Conservation (phyloP, 2,329 filamentous ascomycete species). For the Chalara sp. region DNA sequence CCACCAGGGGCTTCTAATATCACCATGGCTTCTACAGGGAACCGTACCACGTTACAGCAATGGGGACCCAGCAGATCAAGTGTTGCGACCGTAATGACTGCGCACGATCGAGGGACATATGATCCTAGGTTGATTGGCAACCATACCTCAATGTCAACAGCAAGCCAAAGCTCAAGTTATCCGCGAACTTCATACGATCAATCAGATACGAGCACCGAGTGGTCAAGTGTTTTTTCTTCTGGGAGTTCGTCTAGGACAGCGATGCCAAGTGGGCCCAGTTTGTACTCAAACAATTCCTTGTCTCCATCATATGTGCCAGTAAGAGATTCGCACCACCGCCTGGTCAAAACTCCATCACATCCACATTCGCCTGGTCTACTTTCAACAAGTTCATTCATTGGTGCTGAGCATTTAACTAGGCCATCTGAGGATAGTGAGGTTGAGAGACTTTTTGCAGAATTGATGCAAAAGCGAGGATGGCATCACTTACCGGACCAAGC, state of each 20-base stretch:
- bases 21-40: constrained; percentile 65
- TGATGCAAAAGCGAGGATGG: constrained; percentile 98
- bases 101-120: constrained; percentile 42
- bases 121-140: neutral
- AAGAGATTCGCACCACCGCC: constrained; percentile 46
- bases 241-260: constrained; percentile 45
- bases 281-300: constrained; percentile 48
- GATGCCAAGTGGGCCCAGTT: constrained; percentile 37
- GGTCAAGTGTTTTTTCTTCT: constrained; percentile 49
- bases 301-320: constrained; percentile 18
- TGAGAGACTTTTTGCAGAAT: constrained; percentile 81
- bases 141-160: neutral
- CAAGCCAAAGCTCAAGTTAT: constrained; percentile 20
- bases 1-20: constrained; percentile 53
- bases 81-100: constrained; percentile 43
- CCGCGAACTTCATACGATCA: constrained; percentile 51
- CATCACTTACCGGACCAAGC: constrained; percentile 95
- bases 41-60: constrained; percentile 66
- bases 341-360: constrained; percentile 41
- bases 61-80: constrained; percentile 58
- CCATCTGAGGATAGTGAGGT: constrained; percentile 77
- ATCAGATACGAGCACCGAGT: constrained; percentile 52
- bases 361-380: constrained; percentile 2
- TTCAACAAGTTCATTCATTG: constrained; percentile 15
- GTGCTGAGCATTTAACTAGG: constrained; percentile 55